Conservation (phyloP, 768 basidiomycete genomes). For the Calocybe gangraenosa region DNA sequence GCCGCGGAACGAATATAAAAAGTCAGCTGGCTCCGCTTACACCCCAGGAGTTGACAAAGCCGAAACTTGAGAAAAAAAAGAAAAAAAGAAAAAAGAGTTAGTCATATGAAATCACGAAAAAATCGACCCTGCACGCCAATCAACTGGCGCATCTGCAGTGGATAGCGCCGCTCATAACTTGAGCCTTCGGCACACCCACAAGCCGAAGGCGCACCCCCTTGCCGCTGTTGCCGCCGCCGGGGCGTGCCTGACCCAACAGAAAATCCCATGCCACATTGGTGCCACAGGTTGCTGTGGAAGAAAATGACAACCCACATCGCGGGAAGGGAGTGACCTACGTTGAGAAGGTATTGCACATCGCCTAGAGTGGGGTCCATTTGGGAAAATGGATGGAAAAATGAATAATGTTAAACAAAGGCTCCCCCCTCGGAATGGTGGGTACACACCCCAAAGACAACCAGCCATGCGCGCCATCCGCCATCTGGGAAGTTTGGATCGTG, state of each 20-base stretch:
- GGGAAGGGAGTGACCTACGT: slow-evolving; percentile 30
- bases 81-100: no score
- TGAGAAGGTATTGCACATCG: slow-evolving; percentile 42
- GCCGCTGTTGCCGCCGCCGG: slow-evolving; percentile 2
- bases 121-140: no score
- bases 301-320: background rate
- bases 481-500: slow-evolving; percentile 29
- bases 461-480: slow-evolving; percentile 41
- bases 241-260: slow-evolving; percentile 2
- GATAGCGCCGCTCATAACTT: no score
- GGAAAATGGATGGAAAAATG: no score
- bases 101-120: no score
- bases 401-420: no score
- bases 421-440: background rate
- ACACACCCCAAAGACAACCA: slow-evolving; percentile 39
- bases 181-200: background rate
- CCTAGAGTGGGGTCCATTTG: slow-evolving; percentile 24
- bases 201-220: slow-evolving; percentile 3
- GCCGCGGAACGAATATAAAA: background rate
- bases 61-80: slow-evolving; percentile 36
- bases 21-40: slow-evolving; percentile 31
- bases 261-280: background rate
- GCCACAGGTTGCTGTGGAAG: background rate
- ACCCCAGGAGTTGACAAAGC: slow-evolving; percentile 74
- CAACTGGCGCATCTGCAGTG: no score